Base-by-base conservation (phyloP, 306 rosid genomes). In the Quercus aquifolioides region DNA sequence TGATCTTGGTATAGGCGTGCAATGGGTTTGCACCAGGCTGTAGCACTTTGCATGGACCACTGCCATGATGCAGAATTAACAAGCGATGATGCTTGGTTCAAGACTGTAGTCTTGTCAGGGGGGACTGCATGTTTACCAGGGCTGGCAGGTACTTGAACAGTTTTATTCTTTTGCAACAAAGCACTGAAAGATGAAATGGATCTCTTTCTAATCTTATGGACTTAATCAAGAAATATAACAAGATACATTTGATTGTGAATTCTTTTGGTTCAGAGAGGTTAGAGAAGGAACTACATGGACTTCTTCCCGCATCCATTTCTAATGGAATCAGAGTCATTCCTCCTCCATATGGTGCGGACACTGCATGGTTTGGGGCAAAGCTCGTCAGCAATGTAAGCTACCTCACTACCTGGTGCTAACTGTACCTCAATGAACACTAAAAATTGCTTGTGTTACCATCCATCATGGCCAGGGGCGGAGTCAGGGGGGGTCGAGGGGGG, bases 321-420 rank as follows among this genome's bases (percentile, higher is more conserved):
- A 83, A 81, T 55, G 91, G 94, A 80, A 83, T 90, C 57, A 86
- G 74, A 78, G 94, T 89, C 80, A 64, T 86, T 69, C 95, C 97
- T 72, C 97, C 99, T 81, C 97, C 94, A 78, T 88, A 83, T 68
- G 99, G 97, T 83, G 85, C 71, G 5, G 92, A 92, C 60, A 84
- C 97, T 23, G 91, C 94, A 75, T 92, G 99, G 99, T 95, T 89
- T 77, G 99, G 98, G 74, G 99, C 90, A 7, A 91, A 90, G 83
- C 83, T 89, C 67, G 87, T 95, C 83, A 83, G 96, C 91, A 95
- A 86, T 76, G 99, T 92, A 84, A 89, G 97, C 81, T 67, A 25
- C 76, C 55, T 55, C 38, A 18, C 14, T 69, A 33, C 26, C 33
- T 57, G 18, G 76, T 20, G n/a, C 74, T 69, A 49, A 49, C 57